Evolutionary conservation across 306 rosid species (phyloP).

Genomic region (Fragaria nilgerrensis): DNA sequence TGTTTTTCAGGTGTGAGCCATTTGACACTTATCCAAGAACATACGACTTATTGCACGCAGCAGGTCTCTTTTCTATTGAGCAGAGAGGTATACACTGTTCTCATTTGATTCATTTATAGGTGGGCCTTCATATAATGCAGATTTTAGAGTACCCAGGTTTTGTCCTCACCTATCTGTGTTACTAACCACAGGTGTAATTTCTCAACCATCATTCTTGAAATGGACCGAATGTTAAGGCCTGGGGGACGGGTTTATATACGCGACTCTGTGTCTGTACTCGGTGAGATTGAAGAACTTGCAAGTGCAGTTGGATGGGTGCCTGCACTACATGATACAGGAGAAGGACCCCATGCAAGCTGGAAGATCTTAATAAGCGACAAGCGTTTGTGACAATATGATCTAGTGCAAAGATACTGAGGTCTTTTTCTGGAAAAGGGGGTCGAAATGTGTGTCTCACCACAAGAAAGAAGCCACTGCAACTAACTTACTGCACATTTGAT

Average conservation of each 20-base stretch:
- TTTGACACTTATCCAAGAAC: slow-evolving; percentile 95
- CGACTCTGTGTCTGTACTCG: slow-evolving; percentile 50
- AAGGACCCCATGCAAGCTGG: slow-evolving; percentile 85
- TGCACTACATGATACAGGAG: slow-evolving; percentile 55
- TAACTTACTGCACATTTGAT: slow-evolving; percentile 21
- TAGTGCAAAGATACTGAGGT: neutral
- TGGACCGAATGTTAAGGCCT: slow-evolving; percentile 84
- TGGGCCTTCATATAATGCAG: neutral
- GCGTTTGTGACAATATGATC: slow-evolving; percentile 38
- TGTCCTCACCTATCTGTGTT: slow-evolving; percentile 5
- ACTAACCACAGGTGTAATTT: slow-evolving; percentile 57
- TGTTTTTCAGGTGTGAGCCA: slow-evolving; percentile 76
- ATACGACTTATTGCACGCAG: slow-evolving; percentile 79
- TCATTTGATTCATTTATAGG: neutral
- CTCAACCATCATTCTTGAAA: slow-evolving; percentile 81
- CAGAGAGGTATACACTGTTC: slow-evolving; percentile 47
- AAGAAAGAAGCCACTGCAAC: slow-evolving; percentile 23
- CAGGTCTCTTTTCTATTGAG: slow-evolving; percentile 74
- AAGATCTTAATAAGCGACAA: slow-evolving; percentile 73
- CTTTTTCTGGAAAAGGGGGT: neutral
- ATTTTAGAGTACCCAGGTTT: slow-evolving; percentile 10
- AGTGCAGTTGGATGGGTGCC: slow-evolving; percentile 68
- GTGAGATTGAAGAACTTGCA: slow-evolving; percentile 60
- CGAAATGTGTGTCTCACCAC: slow-evolving; percentile 7
- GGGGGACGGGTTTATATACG: slow-evolving; percentile 81